These are phyloP conservation scores for Neonectria faginata DNA, from an alignment of 2,329 filamentous ascomycete species.

Conservation along the genomic window DNA sequence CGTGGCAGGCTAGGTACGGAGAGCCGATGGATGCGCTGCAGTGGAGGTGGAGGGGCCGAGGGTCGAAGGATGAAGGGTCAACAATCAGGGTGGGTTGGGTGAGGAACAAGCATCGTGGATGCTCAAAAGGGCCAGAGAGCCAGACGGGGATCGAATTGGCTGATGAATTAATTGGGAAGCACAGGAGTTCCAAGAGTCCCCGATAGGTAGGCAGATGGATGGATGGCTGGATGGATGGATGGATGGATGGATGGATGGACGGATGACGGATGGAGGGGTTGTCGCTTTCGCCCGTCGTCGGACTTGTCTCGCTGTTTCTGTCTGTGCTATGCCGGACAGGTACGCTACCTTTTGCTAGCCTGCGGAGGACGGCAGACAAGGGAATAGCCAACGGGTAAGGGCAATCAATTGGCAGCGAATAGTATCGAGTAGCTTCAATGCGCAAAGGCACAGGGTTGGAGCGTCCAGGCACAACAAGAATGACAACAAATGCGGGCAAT, in stretches of 20 bases:
- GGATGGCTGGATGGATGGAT: constrained; percentile 1
- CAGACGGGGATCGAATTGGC: constrained; percentile 14
- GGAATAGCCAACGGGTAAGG: neutral
- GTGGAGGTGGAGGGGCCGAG: constrained; percentile 16
- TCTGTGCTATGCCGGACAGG: constrained; percentile 8
- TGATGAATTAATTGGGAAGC: constrained; percentile 18
- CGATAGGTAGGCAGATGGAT: constrained; percentile 6
- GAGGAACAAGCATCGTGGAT: neutral
- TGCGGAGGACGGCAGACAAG: neutral
- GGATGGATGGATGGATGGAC: neutral
- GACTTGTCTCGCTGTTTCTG: constrained; percentile 28
- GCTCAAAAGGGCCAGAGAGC: constrained; percentile 10
- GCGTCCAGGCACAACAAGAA: constrained; percentile 2
- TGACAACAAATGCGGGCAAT: neutral
- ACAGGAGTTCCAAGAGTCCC: constrained; percentile 28
- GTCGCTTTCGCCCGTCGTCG: constrained; percentile 17
- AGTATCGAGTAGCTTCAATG: constrained; percentile 1
- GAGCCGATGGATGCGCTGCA: constrained; percentile 18
- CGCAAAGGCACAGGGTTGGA: neutral
- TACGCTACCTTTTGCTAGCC: constrained; percentile 9
- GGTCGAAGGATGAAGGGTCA: neutral
- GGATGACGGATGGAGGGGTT: constrained; percentile 11
- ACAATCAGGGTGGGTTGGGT: neutral
- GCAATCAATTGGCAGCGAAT: neutral
- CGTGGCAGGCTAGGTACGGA: constrained; percentile 16